phyloP scores from a whole-genome alignment of 2,329 filamentous ascomycete species.

The Chaetoscypha palmicola region DNA sequence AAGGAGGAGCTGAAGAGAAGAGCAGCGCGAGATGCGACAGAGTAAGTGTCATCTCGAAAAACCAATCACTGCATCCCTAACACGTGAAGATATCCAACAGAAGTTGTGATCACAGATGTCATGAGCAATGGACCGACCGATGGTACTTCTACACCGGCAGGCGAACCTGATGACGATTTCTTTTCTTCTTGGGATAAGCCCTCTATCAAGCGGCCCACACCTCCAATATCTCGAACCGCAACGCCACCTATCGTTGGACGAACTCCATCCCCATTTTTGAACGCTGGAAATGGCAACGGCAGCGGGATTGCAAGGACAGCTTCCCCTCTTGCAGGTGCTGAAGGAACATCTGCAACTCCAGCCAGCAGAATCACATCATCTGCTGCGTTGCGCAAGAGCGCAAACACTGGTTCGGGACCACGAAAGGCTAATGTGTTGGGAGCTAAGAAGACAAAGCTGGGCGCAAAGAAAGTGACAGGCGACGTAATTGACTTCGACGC shows the following conservation, averaged over 20 bases:
- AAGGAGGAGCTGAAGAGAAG: conserved; percentile 92
- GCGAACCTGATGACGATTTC: conserved; percentile 84
- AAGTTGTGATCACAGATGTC: conserved; percentile 78
- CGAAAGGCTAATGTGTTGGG: conserved; percentile 82
- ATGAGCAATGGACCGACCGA: conserved; percentile 52
- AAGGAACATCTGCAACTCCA: conserved; percentile 45
- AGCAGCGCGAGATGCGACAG: conserved; percentile 72
- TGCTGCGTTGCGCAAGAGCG: conserved; percentile 71
- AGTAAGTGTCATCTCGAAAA: conserved; percentile 48
- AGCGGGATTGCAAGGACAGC: conserved; percentile 70
- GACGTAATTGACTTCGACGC: conserved; percentile 93
- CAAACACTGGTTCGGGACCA: conserved; percentile 51
- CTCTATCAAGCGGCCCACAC: conserved; percentile 90
- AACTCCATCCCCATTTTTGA: conserved; percentile 85
- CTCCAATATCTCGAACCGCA: conserved; percentile 80
- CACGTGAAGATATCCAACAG: conserved; percentile 62
- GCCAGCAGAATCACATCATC: conserved; percentile 70
- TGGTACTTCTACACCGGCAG: conserved; percentile 67
- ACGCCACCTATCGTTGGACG: conserved; percentile 78
- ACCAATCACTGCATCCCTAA: conserved; percentile 16
- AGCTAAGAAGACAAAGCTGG: conserved; percentile 80
- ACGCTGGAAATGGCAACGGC: conserved; percentile 53
- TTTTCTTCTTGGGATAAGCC: conserved; percentile 99
- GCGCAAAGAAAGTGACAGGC: conserved; percentile 80
- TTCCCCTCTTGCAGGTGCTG: conserved; percentile 67